Conservation (phyloP, 1,284 basidiomycete species). For the Puccinia hordei region DNA sequence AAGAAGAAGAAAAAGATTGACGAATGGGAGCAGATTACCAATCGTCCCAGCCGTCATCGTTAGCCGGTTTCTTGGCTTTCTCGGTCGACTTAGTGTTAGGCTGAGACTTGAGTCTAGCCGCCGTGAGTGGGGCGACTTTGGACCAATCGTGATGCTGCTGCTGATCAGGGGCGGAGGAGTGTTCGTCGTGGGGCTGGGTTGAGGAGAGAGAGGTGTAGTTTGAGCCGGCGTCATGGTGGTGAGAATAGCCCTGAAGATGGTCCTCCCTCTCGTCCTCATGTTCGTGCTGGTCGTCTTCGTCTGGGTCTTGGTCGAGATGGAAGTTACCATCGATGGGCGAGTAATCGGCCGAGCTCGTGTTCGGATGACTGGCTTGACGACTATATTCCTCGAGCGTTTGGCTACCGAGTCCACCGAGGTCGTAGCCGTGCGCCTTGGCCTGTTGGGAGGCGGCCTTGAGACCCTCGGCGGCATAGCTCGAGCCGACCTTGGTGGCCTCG, state of each 20-base stretch:
- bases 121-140: slow-evolving; percentile 36
- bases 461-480: slow-evolving; percentile 41
- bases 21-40: slow-evolving; percentile 14
- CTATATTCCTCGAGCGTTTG: slow-evolving; percentile 34
- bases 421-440: slow-evolving; percentile 42
- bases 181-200: neutral
- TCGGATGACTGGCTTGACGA: neutral
- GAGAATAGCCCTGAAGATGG: slow-evolving; percentile 6
- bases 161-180: neutral
- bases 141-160: slow-evolving; percentile 12
- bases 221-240: slow-evolving; percentile 5
- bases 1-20: neutral
- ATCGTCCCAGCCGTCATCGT: slow-evolving; percentile 48
- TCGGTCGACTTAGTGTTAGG: neutral
- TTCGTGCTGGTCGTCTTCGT: slow-evolving; percentile 27
- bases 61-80: neutral
- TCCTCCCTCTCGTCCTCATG: slow-evolving; percentile 35
- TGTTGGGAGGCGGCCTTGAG: slow-evolving; percentile 46
- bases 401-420: slow-evolving; percentile 35
- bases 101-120: slow-evolving; percentile 34
- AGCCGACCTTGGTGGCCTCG: slow-evolving; percentile 38
- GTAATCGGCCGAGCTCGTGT: slow-evolving; percentile 15
- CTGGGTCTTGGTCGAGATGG: slow-evolving; percentile 10
- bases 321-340: slow-evolving; percentile 9
- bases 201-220: slow-evolving; percentile 9